A percentile compares a stretch with the other conserved stretches of the same genome.
Conservation (phyloP, 768 basidiomycete species). For the Boletus speciosus region DNA sequence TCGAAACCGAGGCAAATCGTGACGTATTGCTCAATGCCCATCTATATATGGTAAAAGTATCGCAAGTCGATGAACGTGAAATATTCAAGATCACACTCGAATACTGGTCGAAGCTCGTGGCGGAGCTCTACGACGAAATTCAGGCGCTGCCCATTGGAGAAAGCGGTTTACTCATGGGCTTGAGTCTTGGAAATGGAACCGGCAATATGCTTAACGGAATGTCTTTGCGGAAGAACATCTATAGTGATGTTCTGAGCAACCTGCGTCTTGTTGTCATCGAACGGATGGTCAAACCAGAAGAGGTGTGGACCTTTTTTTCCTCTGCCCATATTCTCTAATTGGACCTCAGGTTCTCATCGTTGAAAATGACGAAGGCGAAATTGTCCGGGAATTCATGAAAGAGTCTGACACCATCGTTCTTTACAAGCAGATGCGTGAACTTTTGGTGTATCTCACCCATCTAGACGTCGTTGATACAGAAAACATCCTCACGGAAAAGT, state of each 20-base stretch:
- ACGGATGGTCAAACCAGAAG: conserved; percentile 99
- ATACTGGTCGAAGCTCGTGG: conserved; percentile 95
- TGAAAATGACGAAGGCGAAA: conserved; percentile 99
- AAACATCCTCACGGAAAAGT: conserved; percentile 94
- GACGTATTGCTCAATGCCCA: conserved; percentile 96
- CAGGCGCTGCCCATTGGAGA: conserved; percentile 88
- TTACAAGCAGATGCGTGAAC: conserved; percentile 98
- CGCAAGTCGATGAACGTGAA: conserved; percentile 96
- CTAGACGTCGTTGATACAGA: conserved; percentile 95
- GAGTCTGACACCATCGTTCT: conserved; percentile 97
- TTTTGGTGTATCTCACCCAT: conserved; percentile 96
- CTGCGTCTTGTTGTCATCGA: conserved; percentile 94
- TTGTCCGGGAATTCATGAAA: conserved; percentile 99
- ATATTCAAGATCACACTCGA: conserved; percentile 99
- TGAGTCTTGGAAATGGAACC: conserved; percentile 69
- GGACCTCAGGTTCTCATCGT: conserved; percentile 83
- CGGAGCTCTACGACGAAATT: conserved; percentile 96
- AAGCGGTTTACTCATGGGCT: conserved; percentile 80
- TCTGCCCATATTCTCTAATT: conserved; percentile 3
- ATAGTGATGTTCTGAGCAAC: conserved; percentile 92
- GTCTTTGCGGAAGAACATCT: conserved; percentile 88
- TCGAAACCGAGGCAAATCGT: conserved; percentile 87
- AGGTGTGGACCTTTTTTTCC: conserved; percentile 49
- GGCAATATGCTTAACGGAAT: conserved; percentile 72
- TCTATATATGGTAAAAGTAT: conserved; percentile 97